These are phyloP conservation scores for Naganishia sp. DNA, from an alignment of 1,284 basidiomycete species.

Conservation along the genomic window DNA sequence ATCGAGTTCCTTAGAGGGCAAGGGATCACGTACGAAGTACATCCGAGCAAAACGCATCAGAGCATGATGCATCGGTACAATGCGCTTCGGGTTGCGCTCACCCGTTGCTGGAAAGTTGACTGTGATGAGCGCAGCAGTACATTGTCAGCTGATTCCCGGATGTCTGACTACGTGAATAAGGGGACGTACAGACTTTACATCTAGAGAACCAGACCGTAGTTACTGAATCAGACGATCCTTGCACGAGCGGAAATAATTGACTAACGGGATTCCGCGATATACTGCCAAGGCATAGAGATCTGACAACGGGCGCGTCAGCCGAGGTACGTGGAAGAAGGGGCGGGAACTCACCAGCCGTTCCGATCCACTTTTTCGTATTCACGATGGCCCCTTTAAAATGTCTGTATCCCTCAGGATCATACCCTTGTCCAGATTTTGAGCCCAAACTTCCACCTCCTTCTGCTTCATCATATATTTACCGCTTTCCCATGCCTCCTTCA, in stretches of 20 bases:
- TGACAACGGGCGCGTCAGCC: conserved; percentile 62
- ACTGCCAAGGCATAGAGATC: conserved; percentile 55
- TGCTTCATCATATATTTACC: conserved; percentile 52
- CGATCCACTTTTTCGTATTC: conserved; percentile 72
- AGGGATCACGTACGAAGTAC: conserved; percentile 45
- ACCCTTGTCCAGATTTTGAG: conserved; percentile 58
- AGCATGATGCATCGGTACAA: conserved; percentile 24
- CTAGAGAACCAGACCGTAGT: not conserved
- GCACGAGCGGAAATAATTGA: not conserved
- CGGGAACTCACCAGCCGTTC: conserved; percentile 43
- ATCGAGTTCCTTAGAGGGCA: too few species aligned
- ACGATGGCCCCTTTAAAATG: conserved; percentile 64
- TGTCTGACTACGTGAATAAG: not conserved
- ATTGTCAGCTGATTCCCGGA: too few species aligned
- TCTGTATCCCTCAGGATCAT: conserved; percentile 66
- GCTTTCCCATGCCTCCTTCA: conserved; percentile 74
- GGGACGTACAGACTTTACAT: conserved; percentile 1
- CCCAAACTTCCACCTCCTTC: conserved; percentile 22
- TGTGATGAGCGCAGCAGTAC: not conserved
- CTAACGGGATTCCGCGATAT: conserved; percentile 61
- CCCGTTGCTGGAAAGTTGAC: conserved; percentile 16
- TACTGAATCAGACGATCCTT: too few species aligned
- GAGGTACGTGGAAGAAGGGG: not conserved
- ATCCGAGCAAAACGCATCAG: conserved; percentile 36
- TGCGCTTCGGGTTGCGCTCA: not conserved